These are phyloP conservation scores for Saccharum hybrid DNA, from an alignment of 202 grass and related monocot genomes.

Conservation along the genomic window DNA sequence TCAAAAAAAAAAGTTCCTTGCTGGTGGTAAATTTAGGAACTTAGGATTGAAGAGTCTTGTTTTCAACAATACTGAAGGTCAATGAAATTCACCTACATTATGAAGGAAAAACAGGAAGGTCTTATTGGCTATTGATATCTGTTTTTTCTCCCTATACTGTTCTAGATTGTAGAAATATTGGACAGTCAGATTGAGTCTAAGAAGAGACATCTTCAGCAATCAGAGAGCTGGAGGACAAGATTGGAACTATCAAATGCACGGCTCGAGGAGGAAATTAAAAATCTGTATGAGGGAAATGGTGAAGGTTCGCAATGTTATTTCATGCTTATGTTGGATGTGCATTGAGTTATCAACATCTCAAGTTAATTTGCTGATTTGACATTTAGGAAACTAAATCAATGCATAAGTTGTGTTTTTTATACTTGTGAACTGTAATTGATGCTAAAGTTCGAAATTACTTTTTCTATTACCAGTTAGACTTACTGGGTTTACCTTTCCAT, in stretches of 20 bases:
- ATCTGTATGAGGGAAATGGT: too few species aligned
- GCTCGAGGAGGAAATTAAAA: too few species aligned
- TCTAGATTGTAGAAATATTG: background rate
- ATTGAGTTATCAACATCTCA: too few species aligned
- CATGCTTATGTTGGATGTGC: too few species aligned
- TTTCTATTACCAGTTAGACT: background rate
- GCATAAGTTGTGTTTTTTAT: too few species aligned
- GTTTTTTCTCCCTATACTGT: background rate
- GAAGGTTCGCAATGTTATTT: too few species aligned
- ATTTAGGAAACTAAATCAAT: too few species aligned
- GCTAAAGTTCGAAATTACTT: background rate
- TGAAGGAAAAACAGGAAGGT: background rate
- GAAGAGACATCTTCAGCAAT: too few species aligned
- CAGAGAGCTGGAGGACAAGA: background rate
- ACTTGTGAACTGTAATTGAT: background rate
- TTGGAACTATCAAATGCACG: background rate
- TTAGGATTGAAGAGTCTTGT: background rate
- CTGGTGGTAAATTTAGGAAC: too few species aligned
- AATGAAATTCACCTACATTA: background rate
- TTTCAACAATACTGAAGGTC: background rate
- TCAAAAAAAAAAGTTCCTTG: background rate
- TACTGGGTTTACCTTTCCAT: background rate
- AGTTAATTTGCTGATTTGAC: too few species aligned
- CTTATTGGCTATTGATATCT: background rate
- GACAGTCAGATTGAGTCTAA: too few species aligned